A percentile compares a stretch with the other conserved stretches of the same genome.
These are phyloP conservation scores for Poa pratensis DNA, from an alignment of 176 grass and related monocot species.

Conservation along the genomic window DNA sequence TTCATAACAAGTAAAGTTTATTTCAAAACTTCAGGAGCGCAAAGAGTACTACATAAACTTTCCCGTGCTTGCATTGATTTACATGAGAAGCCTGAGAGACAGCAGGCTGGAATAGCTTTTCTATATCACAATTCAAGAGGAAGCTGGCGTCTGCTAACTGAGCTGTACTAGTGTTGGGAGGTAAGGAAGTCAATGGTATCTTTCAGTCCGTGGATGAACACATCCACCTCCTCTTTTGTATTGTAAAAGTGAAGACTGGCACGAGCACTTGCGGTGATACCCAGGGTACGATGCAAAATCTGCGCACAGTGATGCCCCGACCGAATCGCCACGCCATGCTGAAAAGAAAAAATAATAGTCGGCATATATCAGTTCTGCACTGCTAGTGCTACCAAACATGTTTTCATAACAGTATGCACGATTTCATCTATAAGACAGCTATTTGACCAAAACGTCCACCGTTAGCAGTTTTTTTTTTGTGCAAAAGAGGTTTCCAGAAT, in stretches of 20 bases:
- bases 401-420: neutral
- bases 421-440: neutral
- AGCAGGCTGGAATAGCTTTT: neutral
- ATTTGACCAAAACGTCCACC: neutral
- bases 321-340: constrained; percentile 85
- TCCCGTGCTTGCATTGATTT: neutral
- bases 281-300: constrained; percentile 73
- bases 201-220: constrained; percentile 71
- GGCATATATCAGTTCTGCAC: constrained; percentile 28
- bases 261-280: constrained; percentile 76
- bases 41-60: neutral
- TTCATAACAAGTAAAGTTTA: neutral
- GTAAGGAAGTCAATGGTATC: constrained; percentile 72
- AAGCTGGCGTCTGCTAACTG: neutral
- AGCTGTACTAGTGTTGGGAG: constrained; percentile 36
- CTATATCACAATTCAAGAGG: neutral
- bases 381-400: neutral
- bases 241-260: constrained; percentile 97
- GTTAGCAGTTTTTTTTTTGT: neutral
- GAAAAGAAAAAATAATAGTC: constrained; percentile 57
- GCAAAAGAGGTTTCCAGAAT: neutral
- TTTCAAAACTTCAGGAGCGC: neutral
- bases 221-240: constrained; percentile 84
- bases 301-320: constrained; percentile 97
- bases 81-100: neutral